Percentiles rank a stretch among this genome's conserved stretches.
These are phyloP conservation scores for Nidularia pulvinata DNA, from an alignment of 768 basidiomycete species.

Conservation along the genomic window DNA sequence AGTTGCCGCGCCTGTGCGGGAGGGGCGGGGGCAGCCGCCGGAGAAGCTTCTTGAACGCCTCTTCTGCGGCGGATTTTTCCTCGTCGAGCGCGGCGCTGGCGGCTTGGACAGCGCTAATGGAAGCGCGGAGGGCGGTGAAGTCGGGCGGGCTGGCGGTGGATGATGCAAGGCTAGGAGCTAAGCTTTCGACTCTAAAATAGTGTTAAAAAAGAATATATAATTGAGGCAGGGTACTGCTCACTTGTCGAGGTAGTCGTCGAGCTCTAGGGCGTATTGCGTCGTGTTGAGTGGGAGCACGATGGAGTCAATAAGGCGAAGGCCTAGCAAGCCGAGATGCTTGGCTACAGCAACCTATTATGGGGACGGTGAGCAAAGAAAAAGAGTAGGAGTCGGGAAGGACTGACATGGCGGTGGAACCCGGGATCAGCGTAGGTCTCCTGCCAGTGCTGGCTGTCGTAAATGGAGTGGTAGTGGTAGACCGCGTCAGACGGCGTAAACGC, in stretches of 20 bases:
- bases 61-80: constrained; percentile 58
- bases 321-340: constrained; percentile 62
- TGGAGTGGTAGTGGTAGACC: constrained; percentile 76
- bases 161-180: constrained; percentile 23
- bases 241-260: constrained; percentile 62
- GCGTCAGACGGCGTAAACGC: constrained; percentile 46
- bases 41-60: constrained; percentile 46
- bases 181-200: constrained; percentile 45
- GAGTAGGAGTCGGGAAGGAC: constrained; percentile 13
- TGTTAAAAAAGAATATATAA: background rate
- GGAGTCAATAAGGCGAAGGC: constrained; percentile 62
- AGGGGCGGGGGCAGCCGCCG: constrained; percentile 24
- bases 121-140: constrained; percentile 42
- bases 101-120: constrained; percentile 43
- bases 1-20: constrained; percentile 17
- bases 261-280: constrained; percentile 71
- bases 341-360: constrained; percentile 58
- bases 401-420: constrained; percentile 71
- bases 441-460: constrained; percentile 75
- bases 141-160: constrained; percentile 17
- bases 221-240: constrained; percentile 22
- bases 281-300: constrained; percentile 75
- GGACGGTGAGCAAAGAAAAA: background rate
- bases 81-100: constrained; percentile 56
- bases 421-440: constrained; percentile 78